Conservation (phyloP, 331 rosid genomes). For the Saraca asoca region DNA sequence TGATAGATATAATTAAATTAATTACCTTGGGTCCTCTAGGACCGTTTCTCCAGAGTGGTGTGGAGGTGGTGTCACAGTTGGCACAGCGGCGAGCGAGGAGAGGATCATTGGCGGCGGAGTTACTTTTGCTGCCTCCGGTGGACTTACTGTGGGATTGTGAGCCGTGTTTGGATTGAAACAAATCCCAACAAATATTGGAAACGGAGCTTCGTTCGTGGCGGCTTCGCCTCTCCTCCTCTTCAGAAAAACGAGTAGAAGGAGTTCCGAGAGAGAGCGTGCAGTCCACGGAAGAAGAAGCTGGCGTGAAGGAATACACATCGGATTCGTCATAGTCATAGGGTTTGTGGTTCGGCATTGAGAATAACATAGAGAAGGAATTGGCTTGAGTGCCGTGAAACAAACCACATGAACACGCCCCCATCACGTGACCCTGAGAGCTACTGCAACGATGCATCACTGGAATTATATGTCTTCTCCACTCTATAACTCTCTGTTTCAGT, state of each 20-base stretch:
- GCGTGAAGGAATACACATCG: slow-evolving; percentile 42
- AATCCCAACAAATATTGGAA: slow-evolving; percentile 83
- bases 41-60: slow-evolving; percentile 96
- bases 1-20: background rate
- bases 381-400: slow-evolving; percentile 55
- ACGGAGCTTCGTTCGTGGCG: slow-evolving; percentile 53
- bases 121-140: slow-evolving; percentile 25
- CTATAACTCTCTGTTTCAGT: too few species aligned
- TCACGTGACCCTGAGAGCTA: slow-evolving; percentile 54
- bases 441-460: slow-evolving; percentile 61
- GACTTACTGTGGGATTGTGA: slow-evolving; percentile 41
- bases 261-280: slow-evolving; percentile 92
- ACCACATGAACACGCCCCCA: slow-evolving; percentile 75
- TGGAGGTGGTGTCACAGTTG: slow-evolving; percentile 92
- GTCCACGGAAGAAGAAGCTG: slow-evolving; percentile 66
- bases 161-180: slow-evolving; percentile 61
- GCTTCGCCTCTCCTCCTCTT: slow-evolving; percentile 46
- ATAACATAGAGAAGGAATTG: slow-evolving; percentile 68
- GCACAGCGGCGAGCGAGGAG: slow-evolving; percentile 96
- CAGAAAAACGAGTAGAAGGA: slow-evolving; percentile 68
- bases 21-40: slow-evolving; percentile 92
- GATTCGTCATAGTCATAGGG: slow-evolving; percentile 40
- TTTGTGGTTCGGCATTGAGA: slow-evolving; percentile 59
- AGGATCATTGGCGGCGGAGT: slow-evolving; percentile 43
- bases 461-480: background rate